A percentile compares a stretch with the other conserved stretches of the same genome.
Evolutionary conservation across 2,329 filamentous ascomycete genomes (phyloP).

Genomic region (Byssothecium circinans): DNA sequence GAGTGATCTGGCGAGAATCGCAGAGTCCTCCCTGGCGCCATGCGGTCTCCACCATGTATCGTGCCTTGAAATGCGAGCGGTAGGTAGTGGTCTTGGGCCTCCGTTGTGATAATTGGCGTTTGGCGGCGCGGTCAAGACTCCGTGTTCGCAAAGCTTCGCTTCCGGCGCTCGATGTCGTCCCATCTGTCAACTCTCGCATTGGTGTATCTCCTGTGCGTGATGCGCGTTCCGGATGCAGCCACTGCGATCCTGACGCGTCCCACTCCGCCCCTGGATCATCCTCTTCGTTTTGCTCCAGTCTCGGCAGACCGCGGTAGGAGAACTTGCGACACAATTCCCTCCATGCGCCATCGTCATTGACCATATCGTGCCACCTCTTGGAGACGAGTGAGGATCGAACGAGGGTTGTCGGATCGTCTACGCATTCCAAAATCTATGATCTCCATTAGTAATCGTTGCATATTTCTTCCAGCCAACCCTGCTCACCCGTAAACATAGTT

Average conservation of each 20-base stretch:
- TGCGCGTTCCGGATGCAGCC: conserved; percentile 27
- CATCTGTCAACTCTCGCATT: conserved; percentile 32
- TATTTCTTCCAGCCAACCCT: not conserved
- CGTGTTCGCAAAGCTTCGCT: conserved; percentile 53
- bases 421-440: conserved; percentile 85
- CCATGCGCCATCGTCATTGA: conserved; percentile 98
- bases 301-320: conserved; percentile 69
- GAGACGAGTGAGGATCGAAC: conserved; percentile 96
- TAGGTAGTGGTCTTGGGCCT: conserved; percentile 76
- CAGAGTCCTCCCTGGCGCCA: conserved; percentile 91
- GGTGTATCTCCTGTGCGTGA: conserved; percentile 30
- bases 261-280: conserved; percentile 31
- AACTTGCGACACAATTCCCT: conserved; percentile 96
- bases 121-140: conserved; percentile 58
- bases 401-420: conserved; percentile 93
- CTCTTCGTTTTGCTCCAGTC: conserved; percentile 43
- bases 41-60: conserved; percentile 94
- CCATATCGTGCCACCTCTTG: conserved; percentile 84
- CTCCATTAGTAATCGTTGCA: not conserved
- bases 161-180: conserved; percentile 46
- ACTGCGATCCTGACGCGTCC: conserved; percentile 29
- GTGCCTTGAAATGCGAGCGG: conserved; percentile 95
- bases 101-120: conserved; percentile 32
- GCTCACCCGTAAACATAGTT: conserved; percentile 83
- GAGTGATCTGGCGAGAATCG: conserved; percentile 84